Evolutionary conservation across 2,329 filamentous ascomycete species (phyloP), one percentile per base, ranked within the genome.

Genomic region (Aaosphaeria arxii): DNA sequence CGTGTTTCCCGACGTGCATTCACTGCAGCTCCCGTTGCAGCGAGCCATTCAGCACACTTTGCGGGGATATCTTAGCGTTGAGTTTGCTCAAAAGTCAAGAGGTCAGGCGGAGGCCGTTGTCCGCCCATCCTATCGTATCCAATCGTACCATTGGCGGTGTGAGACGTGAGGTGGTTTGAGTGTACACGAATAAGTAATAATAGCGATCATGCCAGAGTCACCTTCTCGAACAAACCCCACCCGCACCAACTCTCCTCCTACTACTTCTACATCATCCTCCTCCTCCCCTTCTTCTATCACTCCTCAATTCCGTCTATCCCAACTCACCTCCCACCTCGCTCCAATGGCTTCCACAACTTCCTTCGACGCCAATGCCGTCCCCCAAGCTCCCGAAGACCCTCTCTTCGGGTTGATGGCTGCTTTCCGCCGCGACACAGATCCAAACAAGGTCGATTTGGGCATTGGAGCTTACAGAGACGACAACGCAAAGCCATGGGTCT

Each of bases 401-500:
- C 83, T 99, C 68, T 99, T 99, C 69, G 91, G 92, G 49, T 77
- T 99, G 63, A 91, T 92, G 82, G 84, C 87, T 54, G 91, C 89
- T 52, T 99, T 86, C 79, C 85, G 85, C 65, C 88, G 87, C 54
- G 94, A 99, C 67, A 75, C 82, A 13, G 79, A 76, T 48, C 71
- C 79, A 49, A 84, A 89, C 72, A 99, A 99, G 77, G 88, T 99
- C 57, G 94, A 99, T 74, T 75, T 99, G 73, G 91, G 94, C 69
- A 82, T 97, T 76, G 94, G 94, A 61, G 94, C 94, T 50, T 99
- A 99, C 75, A 83, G 94, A 69, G 94, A 96, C 67, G 81, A 97
- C 75, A 87, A 91, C 68, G 92, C 91, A 52, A 97, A 97, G 78
- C 94, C 94, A 3, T 99, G 94, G 94, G 85, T 99, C 53, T 76